Evolutionary conservation across 345 rosid species (phyloP), one percentile per base, ranked within the genome.

Genomic region (Eucalyptus marginata): DNA sequence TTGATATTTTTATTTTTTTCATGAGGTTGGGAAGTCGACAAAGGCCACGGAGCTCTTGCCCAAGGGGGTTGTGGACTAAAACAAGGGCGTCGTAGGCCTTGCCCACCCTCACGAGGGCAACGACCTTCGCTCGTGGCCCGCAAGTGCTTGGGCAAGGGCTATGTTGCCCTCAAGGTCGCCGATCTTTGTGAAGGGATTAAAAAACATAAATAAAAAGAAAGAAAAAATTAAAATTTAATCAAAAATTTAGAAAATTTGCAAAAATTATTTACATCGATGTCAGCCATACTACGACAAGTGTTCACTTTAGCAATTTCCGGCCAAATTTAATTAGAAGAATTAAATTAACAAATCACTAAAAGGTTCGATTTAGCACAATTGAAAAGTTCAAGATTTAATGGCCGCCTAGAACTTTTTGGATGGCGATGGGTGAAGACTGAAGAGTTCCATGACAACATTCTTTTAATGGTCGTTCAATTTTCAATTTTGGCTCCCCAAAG

Each of bases 191-290:
- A 56, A 56, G 29, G 13, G 58, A 52, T 18, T 18, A 52, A 1
- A 10, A 59, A 5, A 5, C 27, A 10, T 24, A 58, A 50, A 6
- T 1, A 1, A 27, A 59, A 59, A 27, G 1, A 27, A 25, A 59
- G 7, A 27, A 12, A 59, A 59, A 27, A 12, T 25, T 59, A 59
- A n/a, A 64, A 64, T 4, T n/a, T 59, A 59, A 27, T 59, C 0
- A 27, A 59, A 52, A 52, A 8, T 59, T 58, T 59, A 2, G 2
- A 25, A 59, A 5, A 11, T 62, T 62, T 62, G 33, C 1, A 62
- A 62, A 13, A 62, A 2, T 7, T 29, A 6, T 62, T 4, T n/a
- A 62, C 5, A 0, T 62, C 0, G 10, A 29, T 14, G 2, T 5
- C 1, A 0, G 16, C 7, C 33, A 29, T 29, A 14, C 2, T 15